Evolutionary conservation across 108 stramenopile genomes (phyloP).

Genomic region (Hondaea fermentalgiana): DNA sequence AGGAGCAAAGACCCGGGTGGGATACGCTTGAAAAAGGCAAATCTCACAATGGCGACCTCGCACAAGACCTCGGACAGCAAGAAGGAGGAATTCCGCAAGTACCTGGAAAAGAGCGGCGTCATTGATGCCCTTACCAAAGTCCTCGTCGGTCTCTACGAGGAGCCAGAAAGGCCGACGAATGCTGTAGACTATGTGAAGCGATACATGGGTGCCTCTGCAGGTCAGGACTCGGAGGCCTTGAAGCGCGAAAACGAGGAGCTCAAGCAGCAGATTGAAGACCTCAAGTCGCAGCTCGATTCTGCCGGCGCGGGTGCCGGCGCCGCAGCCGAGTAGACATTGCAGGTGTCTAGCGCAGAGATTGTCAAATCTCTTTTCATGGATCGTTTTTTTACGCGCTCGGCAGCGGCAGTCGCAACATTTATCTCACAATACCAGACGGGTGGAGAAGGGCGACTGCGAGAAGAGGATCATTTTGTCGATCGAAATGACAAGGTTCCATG

Average conservation of each 20-base stretch:
- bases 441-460: too few relatives aligned
- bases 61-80: slow-evolving; percentile 64
- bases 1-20: too few relatives aligned
- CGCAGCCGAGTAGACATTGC: background rate
- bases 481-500: too few relatives aligned
- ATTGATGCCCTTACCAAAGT: slow-evolving; percentile 86
- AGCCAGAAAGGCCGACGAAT: slow-evolving; percentile 77
- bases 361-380: background rate
- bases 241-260: slow-evolving; percentile 68
- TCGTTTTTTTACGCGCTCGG: too few relatives aligned
- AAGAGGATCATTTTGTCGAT: too few relatives aligned
- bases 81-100: slow-evolving; percentile 92
- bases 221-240: slow-evolving; percentile 70
- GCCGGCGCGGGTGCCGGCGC: background rate
- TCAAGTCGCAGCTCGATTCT: slow-evolving; percentile 32
- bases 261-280: slow-evolving; percentile 39
- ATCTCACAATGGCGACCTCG: background rate
- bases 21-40: too few relatives aligned
- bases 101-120: slow-evolving; percentile 84
- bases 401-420: too few relatives aligned
- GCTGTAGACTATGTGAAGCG: slow-evolving; percentile 79
- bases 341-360: background rate
- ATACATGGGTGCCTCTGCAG: slow-evolving; percentile 62
- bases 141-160: slow-evolving; percentile 82
- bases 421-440: too few relatives aligned